These are phyloP conservation scores for Lepiota brunneoincarnata DNA, from an alignment of 768 basidiomycete species.

Conservation along the genomic window DNA sequence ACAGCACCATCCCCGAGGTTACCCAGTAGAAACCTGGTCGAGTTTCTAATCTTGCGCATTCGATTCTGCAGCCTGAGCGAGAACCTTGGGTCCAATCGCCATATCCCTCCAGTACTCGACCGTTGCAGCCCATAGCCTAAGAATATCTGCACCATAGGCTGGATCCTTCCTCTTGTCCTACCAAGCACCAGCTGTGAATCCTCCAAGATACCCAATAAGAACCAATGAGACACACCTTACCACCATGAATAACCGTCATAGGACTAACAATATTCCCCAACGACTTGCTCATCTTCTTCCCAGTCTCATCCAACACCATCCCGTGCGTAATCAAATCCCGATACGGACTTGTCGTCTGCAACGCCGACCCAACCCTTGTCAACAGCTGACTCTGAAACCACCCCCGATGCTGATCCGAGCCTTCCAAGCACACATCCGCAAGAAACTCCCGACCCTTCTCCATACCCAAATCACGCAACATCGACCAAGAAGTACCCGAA, in stretches of 20 bases:
- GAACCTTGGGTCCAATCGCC: slow-evolving; percentile 74
- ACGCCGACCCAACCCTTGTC: slow-evolving; percentile 61
- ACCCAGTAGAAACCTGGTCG: slow-evolving; percentile 82
- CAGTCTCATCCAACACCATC: slow-evolving; percentile 89
- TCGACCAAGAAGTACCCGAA: slow-evolving; percentile 92
- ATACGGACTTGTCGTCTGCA: slow-evolving; percentile 48
- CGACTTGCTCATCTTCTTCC: slow-evolving; percentile 98
- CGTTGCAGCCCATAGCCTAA: slow-evolving; percentile 90
- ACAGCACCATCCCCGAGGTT: slow-evolving; percentile 51
- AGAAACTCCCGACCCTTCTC: slow-evolving; percentile 32
- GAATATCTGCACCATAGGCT: slow-evolving; percentile 80
- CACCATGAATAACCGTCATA: slow-evolving; percentile 74
- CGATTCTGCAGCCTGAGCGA: slow-evolving; percentile 72
- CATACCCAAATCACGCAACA: slow-evolving; percentile 48
- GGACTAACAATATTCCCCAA: slow-evolving; percentile 90
- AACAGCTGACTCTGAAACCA: slow-evolving; percentile 98
- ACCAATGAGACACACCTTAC: slow-evolving; percentile 46
- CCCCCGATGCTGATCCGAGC: slow-evolving; percentile 95
- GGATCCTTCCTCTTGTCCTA: slow-evolving; percentile 72
- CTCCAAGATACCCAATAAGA: neutral
- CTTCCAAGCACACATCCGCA: slow-evolving; percentile 91
- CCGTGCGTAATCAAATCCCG: slow-evolving; percentile 88
- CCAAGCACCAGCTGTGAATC: neutral
- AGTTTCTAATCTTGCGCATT: slow-evolving; percentile 84
- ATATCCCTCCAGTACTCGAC: slow-evolving; percentile 90